Evolutionary conservation across 208 protist genomes (phyloP), one percentile per base, ranked within the genome.

Genomic region (Leishmania martiniquensis): DNA sequence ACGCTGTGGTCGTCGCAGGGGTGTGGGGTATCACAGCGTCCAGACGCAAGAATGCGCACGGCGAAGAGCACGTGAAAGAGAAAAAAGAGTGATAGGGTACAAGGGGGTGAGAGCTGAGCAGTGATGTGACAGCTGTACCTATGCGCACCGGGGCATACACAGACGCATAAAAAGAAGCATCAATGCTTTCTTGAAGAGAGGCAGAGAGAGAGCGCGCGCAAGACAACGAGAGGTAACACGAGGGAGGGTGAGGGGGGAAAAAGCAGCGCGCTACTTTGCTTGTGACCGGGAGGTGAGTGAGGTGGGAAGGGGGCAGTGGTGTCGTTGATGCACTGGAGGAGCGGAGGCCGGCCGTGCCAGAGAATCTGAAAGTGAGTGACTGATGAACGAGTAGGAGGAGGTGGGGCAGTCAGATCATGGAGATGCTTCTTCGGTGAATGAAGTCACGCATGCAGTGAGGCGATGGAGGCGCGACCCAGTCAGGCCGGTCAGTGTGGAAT

Each of bases 361-460:
- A 37, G 34, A 44, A n/a, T 44, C 60, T 68, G 37, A 69, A 47
- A 73, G 37, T 7, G 65, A 60, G 44, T 51, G 37, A n/a, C 10
- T 37, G 44, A 60, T 22, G 5, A 74, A 65, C 32, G 65, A 72
- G n/a, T n/a, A n/a, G n/a, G n/a, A n/a, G n/a, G n/a, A n/a, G n/a
- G n/a, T n/a, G n/a, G n/a, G n/a, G n/a, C n/a, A n/a, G n/a, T n/a
- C n/a, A n/a, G n/a, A n/a, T n/a, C n/a, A n/a, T n/a, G n/a, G n/a
- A n/a, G n/a, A n/a, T n/a, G n/a, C n/a, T n/a, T n/a, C n/a, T n/a
- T n/a, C n/a, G n/a, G n/a, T n/a, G n/a, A n/a, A n/a, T n/a, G n/a
- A n/a, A n/a, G n/a, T n/a, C n/a, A n/a, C n/a, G n/a, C n/a, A n/a
- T n/a, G n/a, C n/a, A n/a, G n/a, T n/a, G n/a, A n/a, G n/a, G n/a